Base-by-base conservation (phyloP, 164 flowering plant species). In the Liriodendron chinense region DNA sequence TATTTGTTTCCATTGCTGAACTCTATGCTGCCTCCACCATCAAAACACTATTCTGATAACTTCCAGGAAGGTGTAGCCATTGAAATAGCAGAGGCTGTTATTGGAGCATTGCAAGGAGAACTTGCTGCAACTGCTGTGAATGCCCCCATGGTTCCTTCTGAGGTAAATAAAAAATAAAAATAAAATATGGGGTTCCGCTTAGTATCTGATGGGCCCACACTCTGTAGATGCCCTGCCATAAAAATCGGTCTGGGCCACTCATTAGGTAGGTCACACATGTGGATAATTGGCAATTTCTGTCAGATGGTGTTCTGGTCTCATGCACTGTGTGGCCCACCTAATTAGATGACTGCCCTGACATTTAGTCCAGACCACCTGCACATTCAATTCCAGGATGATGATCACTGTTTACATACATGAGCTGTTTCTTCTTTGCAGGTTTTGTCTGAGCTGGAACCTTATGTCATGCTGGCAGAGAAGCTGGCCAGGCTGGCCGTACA, bases 111-210 rank as follows among this genome's bases (percentile, higher is more conserved):
- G 79, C 81, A 69, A 50, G 98, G 97, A 7, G 97, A 92, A 76
- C 97, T 91, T 68, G 84, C 98, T 74, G 89, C 94, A 16, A 91
- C 96, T 71, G 94, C 94, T 5, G 94, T 94, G n/a, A 94, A 92
- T 81, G 97, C 97, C 68, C 96, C 96, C 13, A 89, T 91, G 94
- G 93, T 92, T 69, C 86, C 96, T 77, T 81, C 93, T 26, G 91
- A 90, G 93, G 98, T 92, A 85, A 73, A 9, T 8, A 8, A 34
- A 47, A 21, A 14, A 13, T 53, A 34, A 47, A 21, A 14, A 13
- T 57, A 57, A 13, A 34, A 34, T 34, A 4, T 34, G 43, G 6
- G 5, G 43, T 34, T 34, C 3, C 43, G 5, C 43, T 13, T 57
- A 3, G 62, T 57, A 57, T 57, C 62, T 20, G n/a, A 14, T 34